Percentiles rank a stretch among this genome's conserved stretches.
These are phyloP conservation scores for Leccinellum albellum DNA, from an alignment of 768 basidiomycete species.

Conservation along the genomic window DNA sequence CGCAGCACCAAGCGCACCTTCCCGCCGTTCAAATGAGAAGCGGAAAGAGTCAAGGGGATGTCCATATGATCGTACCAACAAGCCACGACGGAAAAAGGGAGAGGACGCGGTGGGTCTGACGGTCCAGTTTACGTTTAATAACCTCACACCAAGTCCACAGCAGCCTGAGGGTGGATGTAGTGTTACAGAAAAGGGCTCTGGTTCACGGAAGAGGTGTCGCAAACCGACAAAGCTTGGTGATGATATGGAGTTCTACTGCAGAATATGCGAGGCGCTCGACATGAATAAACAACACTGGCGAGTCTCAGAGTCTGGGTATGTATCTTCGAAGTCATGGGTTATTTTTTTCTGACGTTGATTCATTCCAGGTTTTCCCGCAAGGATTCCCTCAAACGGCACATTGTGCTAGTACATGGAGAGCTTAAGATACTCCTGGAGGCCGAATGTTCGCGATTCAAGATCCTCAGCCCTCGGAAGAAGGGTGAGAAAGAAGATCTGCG, in stretches of 20 bases:
- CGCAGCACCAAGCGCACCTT: neutral
- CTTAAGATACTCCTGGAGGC: neutral
- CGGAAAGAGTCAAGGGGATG: neutral
- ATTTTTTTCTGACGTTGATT: neutral
- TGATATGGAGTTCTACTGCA: neutral
- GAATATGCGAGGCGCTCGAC: neutral
- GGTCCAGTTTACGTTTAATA: neutral
- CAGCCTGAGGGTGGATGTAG: neutral
- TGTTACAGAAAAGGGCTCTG: neutral
- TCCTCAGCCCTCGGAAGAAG: neutral
- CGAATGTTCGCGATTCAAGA: neutral
- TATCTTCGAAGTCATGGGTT: neutral
- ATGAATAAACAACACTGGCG: neutral
- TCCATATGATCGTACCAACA: neutral
- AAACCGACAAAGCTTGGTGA: neutral
- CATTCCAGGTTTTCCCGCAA: conserved; percentile 3
- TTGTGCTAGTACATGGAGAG: neutral
- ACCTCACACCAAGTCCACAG: neutral
- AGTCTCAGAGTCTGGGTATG: neutral
- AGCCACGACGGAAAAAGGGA: neutral
- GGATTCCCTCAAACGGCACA: conserved; percentile 11
- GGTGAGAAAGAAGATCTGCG: neutral
- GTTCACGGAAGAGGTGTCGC: neutral
- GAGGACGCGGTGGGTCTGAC: neutral
- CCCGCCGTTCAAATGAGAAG: neutral